These are phyloP conservation scores for Populus davidiana DNA, from an alignment of 345 rosid species.

Conservation along the genomic window DNA sequence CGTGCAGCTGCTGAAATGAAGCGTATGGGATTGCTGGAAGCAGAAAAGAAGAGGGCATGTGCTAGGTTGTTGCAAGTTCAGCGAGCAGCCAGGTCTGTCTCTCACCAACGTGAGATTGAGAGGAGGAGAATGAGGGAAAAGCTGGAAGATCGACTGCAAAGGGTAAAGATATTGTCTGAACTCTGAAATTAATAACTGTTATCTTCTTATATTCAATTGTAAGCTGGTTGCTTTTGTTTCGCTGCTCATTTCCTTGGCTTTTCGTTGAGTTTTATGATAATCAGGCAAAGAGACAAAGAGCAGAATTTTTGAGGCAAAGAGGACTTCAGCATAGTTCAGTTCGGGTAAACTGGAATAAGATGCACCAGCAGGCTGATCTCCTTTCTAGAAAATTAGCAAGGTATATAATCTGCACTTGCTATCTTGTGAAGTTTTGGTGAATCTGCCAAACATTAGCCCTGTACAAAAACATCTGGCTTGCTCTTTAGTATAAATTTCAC, in stretches of 20 bases:
- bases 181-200: conserved; percentile 3
- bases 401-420: conserved; percentile 28
- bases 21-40: conserved; percentile 78
- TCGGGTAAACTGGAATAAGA: conserved; percentile 43
- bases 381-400: conserved; percentile 78
- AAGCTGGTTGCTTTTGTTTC: not conserved
- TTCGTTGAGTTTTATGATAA: conserved; percentile 17
- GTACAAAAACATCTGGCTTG: not conserved
- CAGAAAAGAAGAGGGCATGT: conserved; percentile 78
- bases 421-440: not conserved
- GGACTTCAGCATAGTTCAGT: conserved; percentile 54
- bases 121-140: conserved; percentile 76
- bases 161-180: conserved; percentile 40
- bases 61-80: conserved; percentile 74
- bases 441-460: not conserved
- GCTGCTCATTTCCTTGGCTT: not conserved
- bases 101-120: conserved; percentile 83
- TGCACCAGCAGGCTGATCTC: conserved; percentile 70
- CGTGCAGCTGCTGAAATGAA: conserved; percentile 93
- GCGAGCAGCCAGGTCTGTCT: conserved; percentile 66
- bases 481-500: not conserved
- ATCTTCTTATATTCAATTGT: not conserved
- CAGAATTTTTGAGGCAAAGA: conserved; percentile 87
- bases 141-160: conserved; percentile 80
- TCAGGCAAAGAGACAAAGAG: conserved; percentile 84